A percentile compares a stretch with the other conserved stretches of the same genome.
Evolutionary conservation across 495 filamentous ascomycete genomes (phyloP).

Genomic region (Hypoxylon crocopeplum): DNA sequence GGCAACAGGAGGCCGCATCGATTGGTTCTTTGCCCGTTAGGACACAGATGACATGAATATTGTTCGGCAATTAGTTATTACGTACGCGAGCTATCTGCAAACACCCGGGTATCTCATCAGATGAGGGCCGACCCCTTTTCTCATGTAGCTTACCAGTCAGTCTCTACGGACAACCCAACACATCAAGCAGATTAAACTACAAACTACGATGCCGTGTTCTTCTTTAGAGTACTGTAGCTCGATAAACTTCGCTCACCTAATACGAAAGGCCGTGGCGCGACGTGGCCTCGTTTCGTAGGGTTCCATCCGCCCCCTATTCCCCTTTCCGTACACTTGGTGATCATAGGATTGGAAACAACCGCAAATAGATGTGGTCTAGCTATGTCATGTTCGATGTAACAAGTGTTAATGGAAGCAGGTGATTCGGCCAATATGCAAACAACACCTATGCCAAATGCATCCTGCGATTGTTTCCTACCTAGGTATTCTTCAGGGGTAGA

Average conservation of each 20-base stretch:
- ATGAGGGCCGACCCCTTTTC: slow-evolving; percentile 15
- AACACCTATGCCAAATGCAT: too few species aligned
- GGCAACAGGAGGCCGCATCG: not conserved
- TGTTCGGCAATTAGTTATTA: slow-evolving; percentile 22
- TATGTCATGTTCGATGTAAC: slow-evolving; percentile 11
- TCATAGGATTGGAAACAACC: slow-evolving; percentile 9
- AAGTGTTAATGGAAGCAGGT: slow-evolving; percentile 2
- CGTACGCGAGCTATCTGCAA: slow-evolving; percentile 34
- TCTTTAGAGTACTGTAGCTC: slow-evolving; percentile 9
- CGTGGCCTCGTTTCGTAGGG: slow-evolving; percentile 34
- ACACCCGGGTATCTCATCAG: slow-evolving; percentile 28
- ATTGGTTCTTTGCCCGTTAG: slow-evolving; percentile 15
- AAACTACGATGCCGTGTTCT: not conserved
- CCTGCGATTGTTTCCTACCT: too few species aligned
- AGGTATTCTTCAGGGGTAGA: too few species aligned
- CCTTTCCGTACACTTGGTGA: slow-evolving; percentile 3
- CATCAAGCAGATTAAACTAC: slow-evolving; percentile 7
- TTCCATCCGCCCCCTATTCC: slow-evolving; percentile 25
- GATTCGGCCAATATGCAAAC: not conserved
- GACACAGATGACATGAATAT: slow-evolving; percentile 28
- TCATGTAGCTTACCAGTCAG: slow-evolving; percentile 11
- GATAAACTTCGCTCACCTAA: slow-evolving; percentile 33
- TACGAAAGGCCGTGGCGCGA: slow-evolving; percentile 24
- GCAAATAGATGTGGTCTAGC: slow-evolving; percentile 18
- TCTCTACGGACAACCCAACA: slow-evolving; percentile 1